Conservation (phyloP, 371 early-diverging fungal genomes). For the Mortierella sp. region DNA sequence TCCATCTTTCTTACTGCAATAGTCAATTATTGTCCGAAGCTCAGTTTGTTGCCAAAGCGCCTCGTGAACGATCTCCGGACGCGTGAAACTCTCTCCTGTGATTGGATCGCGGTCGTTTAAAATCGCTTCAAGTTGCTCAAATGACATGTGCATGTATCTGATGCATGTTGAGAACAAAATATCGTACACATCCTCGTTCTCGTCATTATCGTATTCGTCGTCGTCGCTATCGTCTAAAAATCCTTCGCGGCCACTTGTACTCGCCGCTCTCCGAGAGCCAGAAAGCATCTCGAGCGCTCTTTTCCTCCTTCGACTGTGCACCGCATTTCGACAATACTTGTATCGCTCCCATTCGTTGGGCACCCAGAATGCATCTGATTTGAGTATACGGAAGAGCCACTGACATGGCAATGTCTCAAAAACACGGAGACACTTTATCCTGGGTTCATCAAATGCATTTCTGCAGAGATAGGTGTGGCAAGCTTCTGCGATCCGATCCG, state of each 20-base stretch:
- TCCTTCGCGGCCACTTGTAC: no score
- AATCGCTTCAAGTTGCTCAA: conserved; percentile 65
- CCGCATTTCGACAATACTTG: conserved; percentile 33
- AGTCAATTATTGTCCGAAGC: conserved; percentile 62
- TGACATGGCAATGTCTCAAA: conserved; percentile 30
- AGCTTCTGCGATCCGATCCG: conserved; percentile 25
- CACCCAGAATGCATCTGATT: conserved; percentile 43
- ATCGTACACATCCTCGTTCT: conserved; percentile 48
- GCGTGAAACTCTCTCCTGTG: conserved; percentile 56
- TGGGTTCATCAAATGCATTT: conserved; percentile 41
- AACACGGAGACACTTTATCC: conserved; percentile 21
- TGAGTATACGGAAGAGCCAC: conserved; percentile 30
- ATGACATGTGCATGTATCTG: conserved; percentile 70
- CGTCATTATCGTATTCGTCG: not conserved
- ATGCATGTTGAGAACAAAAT: conserved; percentile 58
- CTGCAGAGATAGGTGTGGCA: conserved; percentile 41
- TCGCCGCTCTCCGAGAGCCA: no score
- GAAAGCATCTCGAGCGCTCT: not conserved
- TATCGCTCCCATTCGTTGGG: conserved; percentile 54
- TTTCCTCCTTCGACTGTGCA: conserved; percentile 15
- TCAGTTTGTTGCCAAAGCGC: conserved; percentile 70
- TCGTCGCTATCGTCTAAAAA: not conserved
- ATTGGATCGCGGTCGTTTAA: conserved; percentile 61
- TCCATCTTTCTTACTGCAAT: not conserved
- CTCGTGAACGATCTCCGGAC: conserved; percentile 58